Conservation (phyloP, 352 stramenopile genomes). For the Aphanomyces stellatus region DNA sequence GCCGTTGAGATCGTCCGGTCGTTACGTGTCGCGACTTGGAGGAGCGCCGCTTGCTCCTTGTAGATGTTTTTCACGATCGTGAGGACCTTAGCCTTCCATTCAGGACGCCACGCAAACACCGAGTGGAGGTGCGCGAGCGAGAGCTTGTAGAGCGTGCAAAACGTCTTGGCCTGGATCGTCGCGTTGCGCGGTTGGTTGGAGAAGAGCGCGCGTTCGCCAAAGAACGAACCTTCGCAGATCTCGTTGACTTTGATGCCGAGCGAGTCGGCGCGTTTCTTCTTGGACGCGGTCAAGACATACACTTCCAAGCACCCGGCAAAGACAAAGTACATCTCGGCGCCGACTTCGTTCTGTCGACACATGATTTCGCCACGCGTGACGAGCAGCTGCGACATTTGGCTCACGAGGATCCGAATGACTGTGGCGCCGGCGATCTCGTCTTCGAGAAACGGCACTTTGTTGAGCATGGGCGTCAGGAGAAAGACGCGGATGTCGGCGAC, state of each 20-base stretch:
- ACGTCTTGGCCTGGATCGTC: constrained; percentile 48
- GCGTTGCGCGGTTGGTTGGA: constrained; percentile 1
- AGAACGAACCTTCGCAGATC: background rate
- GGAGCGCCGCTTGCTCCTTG: background rate
- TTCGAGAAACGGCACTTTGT: constrained; percentile 47
- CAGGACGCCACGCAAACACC: constrained; percentile 1
- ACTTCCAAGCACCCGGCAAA: constrained; percentile 48
- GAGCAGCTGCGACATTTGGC: constrained; percentile 53
- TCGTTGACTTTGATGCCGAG: constrained; percentile 4
- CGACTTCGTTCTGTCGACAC: constrained; percentile 46
- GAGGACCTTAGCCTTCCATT: constrained; percentile 1
- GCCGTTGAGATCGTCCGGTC: background rate
- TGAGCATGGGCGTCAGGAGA: constrained; percentile 56
- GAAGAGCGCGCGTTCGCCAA: constrained; percentile 3
- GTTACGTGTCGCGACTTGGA: background rate
- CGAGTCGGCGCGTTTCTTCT: background rate
- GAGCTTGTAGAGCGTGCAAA: constrained; percentile 53
- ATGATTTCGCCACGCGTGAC: constrained; percentile 54
- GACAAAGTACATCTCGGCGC: constrained; percentile 69
- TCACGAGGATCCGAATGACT: constrained; percentile 58
- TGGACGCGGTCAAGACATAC: background rate
- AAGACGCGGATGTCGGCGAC: constrained; percentile 59
- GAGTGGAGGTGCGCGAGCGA: constrained; percentile 19
- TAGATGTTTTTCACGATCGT: background rate
- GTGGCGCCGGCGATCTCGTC: constrained; percentile 23